Evolutionary conservation across 2,329 filamentous ascomycete genomes (phyloP).

Genomic region (Calonectria hawksworthii): DNA sequence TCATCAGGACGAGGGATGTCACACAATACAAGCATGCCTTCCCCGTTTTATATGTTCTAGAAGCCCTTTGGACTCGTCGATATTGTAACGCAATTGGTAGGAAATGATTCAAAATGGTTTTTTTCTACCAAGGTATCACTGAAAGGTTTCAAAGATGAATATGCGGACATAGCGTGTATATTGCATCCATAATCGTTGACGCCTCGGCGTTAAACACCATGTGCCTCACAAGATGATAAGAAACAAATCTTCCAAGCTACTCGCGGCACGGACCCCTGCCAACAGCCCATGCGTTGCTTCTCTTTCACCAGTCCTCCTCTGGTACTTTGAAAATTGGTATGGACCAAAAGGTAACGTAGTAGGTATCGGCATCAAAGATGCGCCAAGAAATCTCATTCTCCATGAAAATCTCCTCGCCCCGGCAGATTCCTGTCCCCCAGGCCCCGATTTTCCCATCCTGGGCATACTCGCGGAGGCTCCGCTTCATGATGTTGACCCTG

Average conservation of each 20-base stretch:
- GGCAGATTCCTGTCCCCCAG: not conserved
- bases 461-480: not conserved
- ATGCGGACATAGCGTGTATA: not conserved
- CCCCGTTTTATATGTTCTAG: not conserved
- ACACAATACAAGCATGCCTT: not conserved
- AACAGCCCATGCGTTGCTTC: not conserved
- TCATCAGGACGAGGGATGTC: no score
- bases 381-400: not conserved
- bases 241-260: not conserved
- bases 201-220: not conserved
- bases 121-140: no score
- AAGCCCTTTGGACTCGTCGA: no score
- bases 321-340: not conserved
- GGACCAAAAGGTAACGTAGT: not conserved
- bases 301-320: not conserved
- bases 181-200: not conserved
- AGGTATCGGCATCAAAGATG: not conserved
- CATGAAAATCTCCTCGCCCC: not conserved
- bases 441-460: not conserved
- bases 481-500: not conserved
- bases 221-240: not conserved
- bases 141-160: no score
- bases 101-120: no score
- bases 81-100: no score
- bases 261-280: no score